Conservation (phyloP, 352 stramenopile species). For the Pythium coloratum region DNA sequence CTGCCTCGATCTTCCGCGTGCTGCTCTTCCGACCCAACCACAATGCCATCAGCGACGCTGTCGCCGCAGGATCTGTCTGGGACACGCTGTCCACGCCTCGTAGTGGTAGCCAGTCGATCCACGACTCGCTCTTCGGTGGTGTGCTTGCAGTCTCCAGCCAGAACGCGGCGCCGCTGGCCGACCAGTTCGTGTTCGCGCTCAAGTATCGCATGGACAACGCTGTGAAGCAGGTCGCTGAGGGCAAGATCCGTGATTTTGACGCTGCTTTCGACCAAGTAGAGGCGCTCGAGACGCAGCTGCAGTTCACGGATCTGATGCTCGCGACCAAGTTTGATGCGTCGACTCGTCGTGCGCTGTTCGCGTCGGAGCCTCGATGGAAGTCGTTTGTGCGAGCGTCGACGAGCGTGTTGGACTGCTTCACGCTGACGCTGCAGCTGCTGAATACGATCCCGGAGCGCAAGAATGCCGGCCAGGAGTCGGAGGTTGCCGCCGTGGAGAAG, state of each 20-base stretch:
- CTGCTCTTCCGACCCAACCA: constrained; percentile 31
- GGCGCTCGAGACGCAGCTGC: constrained; percentile 26
- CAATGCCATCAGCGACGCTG: constrained; percentile 18
- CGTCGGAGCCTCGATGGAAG: constrained; percentile 24
- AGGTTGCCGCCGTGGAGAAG: constrained; percentile 30
- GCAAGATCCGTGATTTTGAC: constrained; percentile 18
- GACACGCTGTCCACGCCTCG: constrained; percentile 22
- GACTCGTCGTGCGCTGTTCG: constrained; percentile 18
- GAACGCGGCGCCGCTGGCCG: constrained; percentile 16
- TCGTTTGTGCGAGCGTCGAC: constrained; percentile 26
- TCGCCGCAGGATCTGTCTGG: constrained; percentile 20
- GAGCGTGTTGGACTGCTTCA: constrained; percentile 31
- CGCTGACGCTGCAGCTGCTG: constrained; percentile 30
- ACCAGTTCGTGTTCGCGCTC: constrained; percentile 28
- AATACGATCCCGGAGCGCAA: constrained; percentile 31
- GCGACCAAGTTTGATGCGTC: constrained; percentile 27
- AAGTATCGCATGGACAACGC: constrained; percentile 30
- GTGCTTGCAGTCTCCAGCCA: constrained; percentile 19
- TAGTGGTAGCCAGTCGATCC: constrained; percentile 14
- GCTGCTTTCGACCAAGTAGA: constrained; percentile 29
- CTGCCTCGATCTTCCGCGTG: constrained; percentile 32
- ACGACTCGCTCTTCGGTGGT: constrained; percentile 23
- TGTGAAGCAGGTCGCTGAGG: constrained; percentile 16
- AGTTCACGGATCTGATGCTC: constrained; percentile 28
- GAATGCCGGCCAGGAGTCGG: constrained; percentile 22